A percentile compares a stretch with the other conserved stretches of the same genome.
phyloP scores from a whole-genome alignment of 2,329 filamentous ascomycete species.

The Elsinoe necatrix region DNA sequence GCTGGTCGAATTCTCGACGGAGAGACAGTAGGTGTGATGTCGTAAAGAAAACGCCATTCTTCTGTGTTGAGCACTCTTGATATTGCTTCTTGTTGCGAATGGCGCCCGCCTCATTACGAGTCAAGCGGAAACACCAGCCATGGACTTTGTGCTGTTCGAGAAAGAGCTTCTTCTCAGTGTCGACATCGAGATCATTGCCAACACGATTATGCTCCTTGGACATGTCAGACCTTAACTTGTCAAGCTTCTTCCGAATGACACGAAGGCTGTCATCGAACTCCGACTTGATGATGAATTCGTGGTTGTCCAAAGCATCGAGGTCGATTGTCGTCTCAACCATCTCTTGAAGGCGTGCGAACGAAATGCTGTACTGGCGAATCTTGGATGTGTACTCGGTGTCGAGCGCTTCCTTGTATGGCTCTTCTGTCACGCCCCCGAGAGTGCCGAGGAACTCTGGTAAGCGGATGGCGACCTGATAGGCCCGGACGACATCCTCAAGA shows the following conservation, averaged over 20 bases:
- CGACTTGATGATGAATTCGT: conserved; percentile 98
- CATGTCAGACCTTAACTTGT: conserved; percentile 75
- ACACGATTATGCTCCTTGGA: conserved; percentile 69
- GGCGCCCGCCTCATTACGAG: conserved; percentile 78
- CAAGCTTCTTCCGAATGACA: conserved; percentile 83
- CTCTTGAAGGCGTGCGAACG: conserved; percentile 78
- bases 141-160: conserved; percentile 93
- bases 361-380: conserved; percentile 63
- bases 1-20: conserved; percentile 84
- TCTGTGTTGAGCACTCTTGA: conserved; percentile 93
- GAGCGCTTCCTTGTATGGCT: conserved; percentile 77
- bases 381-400: conserved; percentile 82
- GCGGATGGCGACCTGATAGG: conserved; percentile 89
- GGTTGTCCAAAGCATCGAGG: conserved; percentile 86
- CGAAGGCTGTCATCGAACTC: conserved; percentile 88
- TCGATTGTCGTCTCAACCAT: conserved; percentile 99
- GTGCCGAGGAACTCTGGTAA: conserved; percentile 84
- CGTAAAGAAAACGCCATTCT: conserved; percentile 98
- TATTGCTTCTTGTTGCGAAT: conserved; percentile 88
- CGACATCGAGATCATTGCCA: conserved; percentile 74
- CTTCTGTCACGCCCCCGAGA: conserved; percentile 90
- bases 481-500: conserved; percentile 88
- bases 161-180: conserved; percentile 97
- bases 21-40: conserved; percentile 71
- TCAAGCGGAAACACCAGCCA: conserved; percentile 93